A percentile compares a stretch with the other conserved stretches of the same genome.
These are phyloP conservation scores for Monilinia fructicola DNA, from an alignment of 2,329 filamentous ascomycete genomes.

Conservation along the genomic window DNA sequence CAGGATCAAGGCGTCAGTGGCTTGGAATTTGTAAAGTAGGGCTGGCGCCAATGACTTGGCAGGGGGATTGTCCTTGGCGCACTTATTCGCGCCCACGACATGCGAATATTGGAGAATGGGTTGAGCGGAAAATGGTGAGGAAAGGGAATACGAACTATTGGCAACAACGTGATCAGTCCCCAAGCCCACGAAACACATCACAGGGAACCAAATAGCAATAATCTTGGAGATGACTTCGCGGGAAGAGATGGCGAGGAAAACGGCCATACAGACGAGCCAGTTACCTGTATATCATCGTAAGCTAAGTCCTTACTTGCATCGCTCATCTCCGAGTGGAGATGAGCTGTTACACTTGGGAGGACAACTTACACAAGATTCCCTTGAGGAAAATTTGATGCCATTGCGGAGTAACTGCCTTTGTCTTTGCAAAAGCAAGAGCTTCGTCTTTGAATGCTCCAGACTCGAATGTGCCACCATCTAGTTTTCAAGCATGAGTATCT, in stretches of 20 bases:
- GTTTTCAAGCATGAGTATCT: background rate
- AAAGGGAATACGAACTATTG: slow-evolving; percentile 43
- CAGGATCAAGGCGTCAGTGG: background rate
- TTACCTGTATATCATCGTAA: slow-evolving; percentile 41
- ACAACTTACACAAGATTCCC: slow-evolving; percentile 48
- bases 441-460: slow-evolving; percentile 47
- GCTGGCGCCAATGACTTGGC: slow-evolving; percentile 12
- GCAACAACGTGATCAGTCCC: slow-evolving; percentile 57
- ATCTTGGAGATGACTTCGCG: slow-evolving; percentile 55
- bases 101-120: background rate
- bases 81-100: background rate
- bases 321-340: background rate
- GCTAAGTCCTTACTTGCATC: background rate
- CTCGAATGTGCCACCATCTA: slow-evolving; percentile 49
- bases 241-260: slow-evolving; percentile 50
- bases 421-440: slow-evolving; percentile 48
- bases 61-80: slow-evolving; percentile 16
- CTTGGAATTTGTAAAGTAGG: background rate
- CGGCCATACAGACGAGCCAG: slow-evolving; percentile 57
- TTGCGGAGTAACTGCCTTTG: slow-evolving; percentile 50
- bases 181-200: slow-evolving; percentile 54
- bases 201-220: slow-evolving; percentile 56
- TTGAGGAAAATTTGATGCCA: slow-evolving; percentile 56
- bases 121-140: background rate
- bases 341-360: background rate